Evolutionary conservation across 1,284 basidiomycete genomes (phyloP), one percentile per base, ranked within the genome.

Genomic region (Garcileccinum viscosum): DNA sequence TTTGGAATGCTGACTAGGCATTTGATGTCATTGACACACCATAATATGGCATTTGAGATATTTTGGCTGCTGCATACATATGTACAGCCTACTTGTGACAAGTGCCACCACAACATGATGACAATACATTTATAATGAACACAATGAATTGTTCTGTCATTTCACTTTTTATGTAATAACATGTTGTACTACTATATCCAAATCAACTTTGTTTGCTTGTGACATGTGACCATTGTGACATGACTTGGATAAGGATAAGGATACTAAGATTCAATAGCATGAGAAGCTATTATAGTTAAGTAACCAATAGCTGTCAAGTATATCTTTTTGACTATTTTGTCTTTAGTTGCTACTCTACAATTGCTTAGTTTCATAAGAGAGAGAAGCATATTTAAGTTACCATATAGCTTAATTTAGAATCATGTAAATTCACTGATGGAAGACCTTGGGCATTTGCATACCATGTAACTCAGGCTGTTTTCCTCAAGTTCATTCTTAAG

Each of bases 1-100:
- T 94, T 99, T 74, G 97, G 97, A 15, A 91, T 84, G 12, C 97
- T 97, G 2, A 97, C 99, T 76, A 82, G 88, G 0, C 90, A 95
- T 71, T 98, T 96, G 4, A 92, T 96, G 86, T 98, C 95, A 2
- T 98, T 98, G 1, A 91, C 92, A 8, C 82, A 99, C 56, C 98
- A 99, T 84, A 99, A 99, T 81, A 93, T 95, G 0, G 96, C 85
- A 0, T 99, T 98, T 80, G 80, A 88, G 64, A 78, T 86, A 17
- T 87, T 99, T 33, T 96, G 96, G 1, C 84, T 99, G 15, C 96
- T 96, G 0, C 90, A 97, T 79, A 79, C 80, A 97, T 79, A 79
- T 80, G 17, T 98, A 98, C 79, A 85, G 86, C 47, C 83, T 94
- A n/a, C 84, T 94, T 62, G 95, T 99, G 83, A 93, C 94, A n/a